Conservation (phyloP, 176 grass and related monocot genomes). For the Aegilops speltoides region DNA sequence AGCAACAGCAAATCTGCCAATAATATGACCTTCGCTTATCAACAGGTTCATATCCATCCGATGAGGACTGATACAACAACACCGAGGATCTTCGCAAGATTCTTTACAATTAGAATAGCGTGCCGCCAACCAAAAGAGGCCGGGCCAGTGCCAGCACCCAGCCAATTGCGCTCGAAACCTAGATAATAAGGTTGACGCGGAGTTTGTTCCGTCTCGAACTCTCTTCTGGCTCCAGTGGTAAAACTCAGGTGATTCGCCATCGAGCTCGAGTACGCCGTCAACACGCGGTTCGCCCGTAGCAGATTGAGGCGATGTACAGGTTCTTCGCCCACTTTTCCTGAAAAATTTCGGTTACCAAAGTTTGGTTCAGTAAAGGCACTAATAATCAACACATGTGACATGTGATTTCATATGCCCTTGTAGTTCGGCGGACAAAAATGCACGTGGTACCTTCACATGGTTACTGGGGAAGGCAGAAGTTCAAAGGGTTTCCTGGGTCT, state of each 20-base stretch:
- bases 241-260: not conserved
- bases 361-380: not conserved
- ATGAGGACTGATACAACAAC: constrained; percentile 8
- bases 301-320: constrained; percentile 62
- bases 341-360: not conserved
- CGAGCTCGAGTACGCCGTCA: constrained; percentile 28
- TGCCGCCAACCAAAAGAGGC: constrained; percentile 11
- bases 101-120: constrained; percentile 31
- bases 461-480: constrained; percentile 76
- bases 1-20: not conserved
- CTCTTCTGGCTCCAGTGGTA: constrained; percentile 17
- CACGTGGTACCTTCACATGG: constrained; percentile 60
- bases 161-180: not conserved
- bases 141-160: not conserved
- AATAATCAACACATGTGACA: not conserved
- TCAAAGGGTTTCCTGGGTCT: constrained; percentile 86
- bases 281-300: constrained; percentile 71
- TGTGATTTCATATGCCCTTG: not conserved
- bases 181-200: not conserved
- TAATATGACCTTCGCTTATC: constrained; percentile 7
- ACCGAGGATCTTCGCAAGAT: not conserved
- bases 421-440: not conserved
- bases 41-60: not conserved
- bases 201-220: not conserved
- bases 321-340: constrained; percentile 87